Conservation (phyloP, 768 basidiomycete species). For the Kwoniella sp. region DNA sequence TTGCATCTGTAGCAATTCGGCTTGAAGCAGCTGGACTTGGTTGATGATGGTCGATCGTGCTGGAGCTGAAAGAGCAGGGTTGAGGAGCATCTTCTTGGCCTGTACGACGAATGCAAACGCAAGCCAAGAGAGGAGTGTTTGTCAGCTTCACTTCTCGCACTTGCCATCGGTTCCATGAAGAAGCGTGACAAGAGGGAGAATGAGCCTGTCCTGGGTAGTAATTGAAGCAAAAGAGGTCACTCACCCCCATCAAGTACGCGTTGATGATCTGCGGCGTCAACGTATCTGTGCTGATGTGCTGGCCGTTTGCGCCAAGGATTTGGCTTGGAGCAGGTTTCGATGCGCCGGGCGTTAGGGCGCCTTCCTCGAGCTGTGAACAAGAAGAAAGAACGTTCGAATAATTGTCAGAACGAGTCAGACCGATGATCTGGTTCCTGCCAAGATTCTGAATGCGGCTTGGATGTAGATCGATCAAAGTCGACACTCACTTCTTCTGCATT, state of each 20-base stretch:
- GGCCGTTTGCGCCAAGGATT: conserved; percentile 30
- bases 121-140: too few relatives aligned
- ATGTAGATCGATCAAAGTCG: not conserved
- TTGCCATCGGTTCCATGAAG: too few relatives aligned
- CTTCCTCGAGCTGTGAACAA: conserved; percentile 26
- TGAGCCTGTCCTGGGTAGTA: too few relatives aligned
- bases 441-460: not conserved
- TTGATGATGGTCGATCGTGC: conserved; percentile 26
- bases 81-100: conserved; percentile 44
- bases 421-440: not conserved
- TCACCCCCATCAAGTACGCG: conserved; percentile 47
- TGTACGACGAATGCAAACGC: conserved; percentile 49
- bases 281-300: conserved; percentile 39
- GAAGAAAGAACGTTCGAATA: too few relatives aligned
- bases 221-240: conserved; percentile 60
- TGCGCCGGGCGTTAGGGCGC: conserved; percentile 6
- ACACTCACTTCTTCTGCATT: conserved; percentile 58
- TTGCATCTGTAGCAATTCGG: conserved; percentile 44
- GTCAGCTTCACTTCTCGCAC: too few relatives aligned
- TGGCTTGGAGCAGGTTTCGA: conserved; percentile 9
- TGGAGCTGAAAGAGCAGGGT: conserved; percentile 30
- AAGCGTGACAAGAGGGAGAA: too few relatives aligned
- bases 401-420: not conserved
- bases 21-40: conserved; percentile 38
- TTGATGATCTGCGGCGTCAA: conserved; percentile 45